Evolutionary conservation across 371 early-diverging fungal species (phyloP).

Genomic region (Zancudomyces culisetae): DNA sequence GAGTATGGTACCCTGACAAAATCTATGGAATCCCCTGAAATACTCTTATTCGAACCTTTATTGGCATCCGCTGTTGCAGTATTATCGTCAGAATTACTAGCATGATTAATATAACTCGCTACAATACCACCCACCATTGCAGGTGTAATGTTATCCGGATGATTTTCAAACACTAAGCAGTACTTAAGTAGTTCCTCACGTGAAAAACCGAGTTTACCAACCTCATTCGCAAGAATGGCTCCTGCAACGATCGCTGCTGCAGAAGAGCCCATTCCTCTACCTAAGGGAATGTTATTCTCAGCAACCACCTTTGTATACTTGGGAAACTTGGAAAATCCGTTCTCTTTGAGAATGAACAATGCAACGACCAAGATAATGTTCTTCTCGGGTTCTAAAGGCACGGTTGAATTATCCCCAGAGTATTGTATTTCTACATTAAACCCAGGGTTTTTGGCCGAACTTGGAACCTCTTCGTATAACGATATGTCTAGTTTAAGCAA

Average conservation of each 20-base stretch:
- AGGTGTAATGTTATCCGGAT: constrained; percentile 92
- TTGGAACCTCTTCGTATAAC: constrained; percentile 4
- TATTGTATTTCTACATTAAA: constrained; percentile 30
- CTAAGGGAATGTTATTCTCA: constrained; percentile 80
- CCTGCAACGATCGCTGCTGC: constrained; percentile 93
- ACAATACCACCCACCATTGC: constrained; percentile 86
- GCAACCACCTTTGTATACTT: constrained; percentile 39
- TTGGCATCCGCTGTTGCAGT: constrained; percentile 13
- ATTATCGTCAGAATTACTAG: constrained; percentile 28
- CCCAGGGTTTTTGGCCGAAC: not conserved
- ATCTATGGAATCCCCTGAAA: constrained; percentile 44
- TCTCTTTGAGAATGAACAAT: constrained; percentile 54
- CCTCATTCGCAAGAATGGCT: constrained; percentile 58
- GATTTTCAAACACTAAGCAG: constrained; percentile 74
- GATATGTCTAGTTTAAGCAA: constrained; percentile 50
- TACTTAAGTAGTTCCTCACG: constrained; percentile 66
- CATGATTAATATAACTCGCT: constrained; percentile 46
- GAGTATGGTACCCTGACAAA: constrained; percentile 44
- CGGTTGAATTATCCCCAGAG: constrained; percentile 54
- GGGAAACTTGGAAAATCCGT: constrained; percentile 36
- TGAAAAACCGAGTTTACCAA: constrained; percentile 41
- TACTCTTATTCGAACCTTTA: constrained; percentile 9
- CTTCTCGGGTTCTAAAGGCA: constrained; percentile 49
- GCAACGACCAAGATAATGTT: constrained; percentile 86
- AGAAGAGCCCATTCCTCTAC: constrained; percentile 88